Evolutionary conservation across 345 rosid genomes (phyloP).

Genomic region (Rhodomyrtus tomentosa): DNA sequence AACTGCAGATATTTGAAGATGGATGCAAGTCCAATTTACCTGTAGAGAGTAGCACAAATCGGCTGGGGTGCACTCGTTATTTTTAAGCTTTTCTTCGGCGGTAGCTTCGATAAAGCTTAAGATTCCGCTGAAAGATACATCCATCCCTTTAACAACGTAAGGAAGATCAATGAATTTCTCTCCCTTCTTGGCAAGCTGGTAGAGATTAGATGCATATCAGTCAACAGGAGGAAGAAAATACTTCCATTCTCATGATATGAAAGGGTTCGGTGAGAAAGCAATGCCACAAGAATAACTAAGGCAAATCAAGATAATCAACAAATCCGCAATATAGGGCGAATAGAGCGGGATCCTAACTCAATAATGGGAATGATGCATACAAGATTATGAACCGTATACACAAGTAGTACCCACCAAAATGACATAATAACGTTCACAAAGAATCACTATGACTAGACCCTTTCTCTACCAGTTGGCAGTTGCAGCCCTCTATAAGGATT

Average conservation of each 20-base stretch:
- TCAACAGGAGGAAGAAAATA: not conserved
- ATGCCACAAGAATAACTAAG: not conserved
- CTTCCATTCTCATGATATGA: not conserved
- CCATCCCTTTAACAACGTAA: constrained; percentile 95
- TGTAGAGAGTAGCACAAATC: constrained; percentile 94
- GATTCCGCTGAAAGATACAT: constrained; percentile 93
- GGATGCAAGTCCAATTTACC: constrained; percentile 17
- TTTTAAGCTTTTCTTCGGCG: constrained; percentile 74
- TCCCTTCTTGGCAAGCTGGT: constrained; percentile 93
- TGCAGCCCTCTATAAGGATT: not conserved
- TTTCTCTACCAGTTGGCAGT: not conserved
- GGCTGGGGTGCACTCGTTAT: constrained; percentile 77
- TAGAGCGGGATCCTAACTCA: not conserved
- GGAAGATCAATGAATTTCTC: constrained; percentile 85
- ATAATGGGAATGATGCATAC: not conserved
- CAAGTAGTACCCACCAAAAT: not conserved
- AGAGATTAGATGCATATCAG: not conserved
- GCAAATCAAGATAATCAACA: not conserved
- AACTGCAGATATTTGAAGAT: not conserved
- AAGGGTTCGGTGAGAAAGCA: not conserved
- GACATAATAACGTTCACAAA: not conserved
- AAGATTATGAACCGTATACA: not conserved
- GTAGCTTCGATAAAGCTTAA: constrained; percentile 84
- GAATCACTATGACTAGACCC: not conserved
- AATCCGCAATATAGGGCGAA: not conserved